Base-by-base conservation (phyloP, 305 asterid genomes). In the Withania somnifera region DNA sequence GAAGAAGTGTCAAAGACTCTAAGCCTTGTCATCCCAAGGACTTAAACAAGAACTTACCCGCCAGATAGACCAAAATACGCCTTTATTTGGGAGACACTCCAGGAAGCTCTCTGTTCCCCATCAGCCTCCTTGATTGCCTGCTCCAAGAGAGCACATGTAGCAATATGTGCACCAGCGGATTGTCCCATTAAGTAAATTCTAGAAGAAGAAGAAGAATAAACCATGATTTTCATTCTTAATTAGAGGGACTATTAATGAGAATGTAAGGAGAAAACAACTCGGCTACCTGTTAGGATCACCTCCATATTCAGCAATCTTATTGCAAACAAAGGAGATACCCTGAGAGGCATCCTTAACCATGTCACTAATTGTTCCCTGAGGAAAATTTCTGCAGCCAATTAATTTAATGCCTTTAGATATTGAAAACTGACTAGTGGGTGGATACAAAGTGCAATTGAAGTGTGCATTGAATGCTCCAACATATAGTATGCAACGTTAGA, bases 161-260 rank as follows among this genome's bases (percentile, higher is more conserved):
- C 97, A 81, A 96, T 94, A 83, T 96, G 99, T 4, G 98, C 99
- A 81, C 99, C 99, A 82, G 99, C 98, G 30, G 99, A 96, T 86
- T 96, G 99, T 32, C 99, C 99, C 98, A 96, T 94, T 61, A 96
- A 88, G 85, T 90, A 94, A 47, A 96, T 87, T 84, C 99, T 96
- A 84, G 47, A 63, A 76, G 83, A 45, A 84, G 47, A 63, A 76
- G 83, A 45, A 83, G 11, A 69, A 81, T 30, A 45, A 19, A 47
- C 56, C 76, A 32, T 61, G 51, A 69, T 52, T 40, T 40, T 38
- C 50, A 64, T 80, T 57, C 60, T 78, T 68, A 75, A 77, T 34
- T 50, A 40, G 50, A 82, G 47, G 26, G 30, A 79, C 22, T 15
- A 50, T 75, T 75, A 17, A 75, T 75, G 61, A 77, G 51, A 20